A percentile compares a stretch with the other conserved stretches of the same genome.
These are phyloP conservation scores for Aspergillus sp. DNA, from an alignment of 2,329 filamentous ascomycete species.

Conservation along the genomic window DNA sequence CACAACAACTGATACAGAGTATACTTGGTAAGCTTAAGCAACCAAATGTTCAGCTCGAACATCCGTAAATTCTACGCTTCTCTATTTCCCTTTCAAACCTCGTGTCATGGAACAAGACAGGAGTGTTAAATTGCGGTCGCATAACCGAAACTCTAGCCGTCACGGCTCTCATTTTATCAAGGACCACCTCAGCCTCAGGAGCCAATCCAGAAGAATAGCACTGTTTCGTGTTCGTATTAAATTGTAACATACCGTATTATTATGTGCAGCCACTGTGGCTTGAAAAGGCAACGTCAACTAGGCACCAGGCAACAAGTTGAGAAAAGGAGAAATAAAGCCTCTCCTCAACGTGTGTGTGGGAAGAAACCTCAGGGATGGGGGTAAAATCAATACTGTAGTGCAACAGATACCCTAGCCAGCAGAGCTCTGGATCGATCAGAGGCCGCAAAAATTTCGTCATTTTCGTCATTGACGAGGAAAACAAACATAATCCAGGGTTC, in stretches of 20 bases:
- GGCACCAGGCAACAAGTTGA: slow-evolving; percentile 7
- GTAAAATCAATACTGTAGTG: background rate
- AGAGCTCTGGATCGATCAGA: background rate
- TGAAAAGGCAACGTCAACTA: background rate
- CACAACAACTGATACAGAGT: no score
- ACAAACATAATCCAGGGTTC: background rate
- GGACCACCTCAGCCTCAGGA: background rate
- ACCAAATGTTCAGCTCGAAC: background rate
- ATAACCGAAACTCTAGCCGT: background rate
- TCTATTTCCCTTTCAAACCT: background rate
- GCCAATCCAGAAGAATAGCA: background rate
- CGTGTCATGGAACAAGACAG: background rate
- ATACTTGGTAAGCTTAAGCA: background rate
- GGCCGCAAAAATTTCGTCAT: background rate
- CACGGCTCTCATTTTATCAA: background rate
- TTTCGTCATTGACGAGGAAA: slow-evolving; percentile 1
- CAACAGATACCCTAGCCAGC: background rate
- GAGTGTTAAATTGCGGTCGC: background rate
- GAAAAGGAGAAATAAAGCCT: background rate
- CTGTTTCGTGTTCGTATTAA: background rate
- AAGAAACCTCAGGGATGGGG: no score
- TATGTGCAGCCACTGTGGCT: slow-evolving; percentile 8
- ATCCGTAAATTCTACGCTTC: background rate
- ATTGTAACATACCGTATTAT: background rate
- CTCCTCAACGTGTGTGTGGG: no score